These are phyloP conservation scores for Xeromyces bisporus DNA, from an alignment of 495 filamentous ascomycete species.

Conservation along the genomic window DNA sequence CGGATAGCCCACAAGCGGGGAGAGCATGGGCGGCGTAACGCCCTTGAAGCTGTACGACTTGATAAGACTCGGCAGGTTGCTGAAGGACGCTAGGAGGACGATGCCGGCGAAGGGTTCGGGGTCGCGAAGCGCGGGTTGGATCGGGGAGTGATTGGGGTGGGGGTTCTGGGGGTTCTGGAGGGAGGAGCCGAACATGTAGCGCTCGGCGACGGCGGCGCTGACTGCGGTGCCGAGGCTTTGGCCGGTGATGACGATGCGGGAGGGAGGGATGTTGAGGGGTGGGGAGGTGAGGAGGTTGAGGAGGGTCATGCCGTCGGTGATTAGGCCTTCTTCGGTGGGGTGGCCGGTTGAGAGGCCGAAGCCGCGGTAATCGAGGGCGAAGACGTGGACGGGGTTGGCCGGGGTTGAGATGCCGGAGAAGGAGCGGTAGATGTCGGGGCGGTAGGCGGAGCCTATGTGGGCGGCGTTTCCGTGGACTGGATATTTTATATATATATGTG, in stretches of 20 bases:
- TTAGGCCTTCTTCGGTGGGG: conserved; percentile 69
- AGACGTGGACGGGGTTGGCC: conserved; percentile 40
- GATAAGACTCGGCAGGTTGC: conserved; percentile 52
- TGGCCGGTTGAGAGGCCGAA: conserved; percentile 66
- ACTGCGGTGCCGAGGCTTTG: conserved; percentile 86
- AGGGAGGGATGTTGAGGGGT: conserved; percentile 37
- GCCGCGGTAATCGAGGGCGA: conserved; percentile 78
- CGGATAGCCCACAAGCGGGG: conserved; percentile 49
- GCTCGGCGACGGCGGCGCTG: conserved; percentile 49
- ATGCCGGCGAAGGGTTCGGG: conserved; percentile 49
- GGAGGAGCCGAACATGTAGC: conserved; percentile 39
- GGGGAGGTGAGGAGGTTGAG: conserved; percentile 39
- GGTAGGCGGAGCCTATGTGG: conserved; percentile 27
- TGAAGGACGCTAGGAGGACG: conserved; percentile 66
- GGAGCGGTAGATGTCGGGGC: conserved; percentile 25
- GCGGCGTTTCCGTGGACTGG: conserved; percentile 33
- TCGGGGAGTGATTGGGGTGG: conserved; percentile 11
- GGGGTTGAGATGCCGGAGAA: conserved; percentile 28
- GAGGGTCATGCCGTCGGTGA: conserved; percentile 57
- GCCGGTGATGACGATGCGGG: conserved; percentile 64
- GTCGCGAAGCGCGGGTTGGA: conserved; percentile 21
- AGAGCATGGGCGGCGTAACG: conserved; percentile 61
- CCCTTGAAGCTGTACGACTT: conserved; percentile 58
- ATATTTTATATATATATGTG: neutral
- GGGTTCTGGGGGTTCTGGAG: no score